Percentiles rank a stretch among this genome's conserved stretches.
Evolutionary conservation across 2,329 filamentous ascomycete genomes (phyloP).

Genomic region (Aspergillus pseudoviridinutans): DNA sequence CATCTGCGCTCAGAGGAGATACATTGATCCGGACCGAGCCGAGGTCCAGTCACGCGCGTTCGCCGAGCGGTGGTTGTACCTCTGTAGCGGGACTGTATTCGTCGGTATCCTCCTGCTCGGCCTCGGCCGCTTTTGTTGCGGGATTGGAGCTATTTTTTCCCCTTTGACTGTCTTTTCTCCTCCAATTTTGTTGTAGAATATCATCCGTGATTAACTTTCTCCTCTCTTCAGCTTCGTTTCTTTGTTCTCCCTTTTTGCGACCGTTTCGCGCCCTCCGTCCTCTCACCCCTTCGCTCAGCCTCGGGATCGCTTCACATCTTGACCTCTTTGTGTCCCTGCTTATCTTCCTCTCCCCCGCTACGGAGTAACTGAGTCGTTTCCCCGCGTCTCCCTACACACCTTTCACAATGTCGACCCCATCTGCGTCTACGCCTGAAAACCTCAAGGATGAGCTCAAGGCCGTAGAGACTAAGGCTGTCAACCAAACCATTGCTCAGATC

Average conservation of each 20-base stretch:
- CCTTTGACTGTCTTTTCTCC: constrained; percentile 3
- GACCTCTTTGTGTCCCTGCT: neutral
- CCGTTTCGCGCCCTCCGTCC: neutral
- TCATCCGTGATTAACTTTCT: neutral
- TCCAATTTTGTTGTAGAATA: constrained; percentile 5
- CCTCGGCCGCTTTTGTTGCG: constrained; percentile 3
- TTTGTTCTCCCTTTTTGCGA: neutral
- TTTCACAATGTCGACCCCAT: constrained; percentile 26
- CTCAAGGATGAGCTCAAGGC: constrained; percentile 28
- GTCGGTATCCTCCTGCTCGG: constrained; percentile 2
- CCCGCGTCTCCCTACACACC: constrained; percentile 6
- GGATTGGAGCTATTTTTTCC: neutral
- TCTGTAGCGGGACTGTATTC: neutral
- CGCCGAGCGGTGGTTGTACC: neutral
- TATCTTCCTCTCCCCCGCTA: constrained; percentile 1
- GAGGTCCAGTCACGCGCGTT: constrained; percentile 16
- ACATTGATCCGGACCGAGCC: constrained; percentile 21
- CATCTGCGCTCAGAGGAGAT: neutral
- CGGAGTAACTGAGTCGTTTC: neutral
- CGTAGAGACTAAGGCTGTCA: constrained; percentile 28
- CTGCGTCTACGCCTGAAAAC: constrained; percentile 25
- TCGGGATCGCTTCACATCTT: neutral
- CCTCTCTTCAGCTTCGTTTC: neutral
- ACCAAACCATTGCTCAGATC: constrained; percentile 57
- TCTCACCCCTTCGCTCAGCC: constrained; percentile 2